These are phyloP conservation scores for Chenopodium suecicum DNA, from an alignment of 148 eudicot species.

Conservation along the genomic window DNA sequence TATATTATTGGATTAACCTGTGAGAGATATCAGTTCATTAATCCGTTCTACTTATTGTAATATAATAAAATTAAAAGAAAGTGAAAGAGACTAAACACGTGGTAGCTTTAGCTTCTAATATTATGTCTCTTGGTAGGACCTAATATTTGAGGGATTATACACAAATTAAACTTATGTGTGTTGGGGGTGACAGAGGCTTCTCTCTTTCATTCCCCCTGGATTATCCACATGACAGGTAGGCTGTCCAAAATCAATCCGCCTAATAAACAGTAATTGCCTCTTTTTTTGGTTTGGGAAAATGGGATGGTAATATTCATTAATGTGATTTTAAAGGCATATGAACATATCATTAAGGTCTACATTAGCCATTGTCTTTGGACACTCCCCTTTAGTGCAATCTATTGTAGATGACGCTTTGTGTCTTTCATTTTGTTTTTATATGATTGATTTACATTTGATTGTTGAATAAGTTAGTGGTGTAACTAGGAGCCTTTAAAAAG, in stretches of 20 bases:
- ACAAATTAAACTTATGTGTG: background rate
- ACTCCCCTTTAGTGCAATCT: background rate
- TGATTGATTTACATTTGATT: background rate
- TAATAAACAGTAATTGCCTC: background rate
- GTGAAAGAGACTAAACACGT: conserved; percentile 29
- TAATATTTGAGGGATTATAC: conserved; percentile 16
- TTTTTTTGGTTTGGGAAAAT: background rate
- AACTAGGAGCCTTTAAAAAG: background rate
- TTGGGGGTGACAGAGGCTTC: no score
- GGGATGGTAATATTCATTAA: background rate
- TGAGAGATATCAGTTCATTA: no score
- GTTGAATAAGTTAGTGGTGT: background rate
- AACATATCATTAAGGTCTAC: background rate
- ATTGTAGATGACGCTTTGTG: background rate
- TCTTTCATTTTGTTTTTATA: background rate
- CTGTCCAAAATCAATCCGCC: background rate
- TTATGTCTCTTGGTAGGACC: conserved; percentile 43
- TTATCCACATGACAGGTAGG: background rate
- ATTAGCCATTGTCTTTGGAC: background rate
- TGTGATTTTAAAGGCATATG: background rate
- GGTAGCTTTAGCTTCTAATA: conserved; percentile 39
- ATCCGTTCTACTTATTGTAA: no score
- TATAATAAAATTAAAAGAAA: no score
- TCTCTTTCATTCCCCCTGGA: background rate
- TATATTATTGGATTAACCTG: no score